Evolutionary conservation across 768 basidiomycete species (phyloP), one percentile per base, ranked within the genome.

Genomic region (Boletus sensibilis): DNA sequence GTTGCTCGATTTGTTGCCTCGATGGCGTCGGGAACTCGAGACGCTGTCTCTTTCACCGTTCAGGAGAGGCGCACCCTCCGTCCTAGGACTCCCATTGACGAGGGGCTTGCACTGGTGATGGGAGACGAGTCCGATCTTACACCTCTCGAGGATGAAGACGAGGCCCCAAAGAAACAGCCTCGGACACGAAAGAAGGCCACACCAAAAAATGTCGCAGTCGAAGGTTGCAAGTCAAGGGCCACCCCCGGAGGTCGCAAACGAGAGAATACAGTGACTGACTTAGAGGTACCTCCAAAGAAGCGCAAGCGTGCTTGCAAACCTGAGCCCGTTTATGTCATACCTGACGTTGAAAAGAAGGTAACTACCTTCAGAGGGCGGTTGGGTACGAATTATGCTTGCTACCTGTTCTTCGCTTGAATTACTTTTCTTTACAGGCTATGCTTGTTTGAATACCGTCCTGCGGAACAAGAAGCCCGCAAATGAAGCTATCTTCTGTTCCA

Each of bases 371-470:
- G 76, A 68, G 91, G 90, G 57, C 76, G 81, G 53, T 71, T 85
- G 35, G 84, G 82, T 78, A 68, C 46, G 68, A 64, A 13, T 20
- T 5, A 5, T 12, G 6, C 35, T n/a, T 40, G 18, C 10, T 23
- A 13, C 44, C 25, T 11, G 34, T 33, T 42, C 50, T 46, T 52
- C 31, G 16, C 21, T n/a, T 12, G 10, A 44, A 29, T 56, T 21
- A 58, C 55, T 55, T 33, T 18, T 33, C 27, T 61, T 59, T 8
- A 48, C 64, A 79, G 85, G 86, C 2, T 88, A 94, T 68, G 92
- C 92, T 3, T 94, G 92, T 66, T 69, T 94, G 47, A 94, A 94
- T 64, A 94, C 94, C 0, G 77, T 97, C 16, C 72, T 96, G 13
- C 80, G 94, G 42, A 83, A 76, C 31, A 78, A 75, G 57, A 91